phyloP scores from a whole-genome alignment of 441 rosid genomes.

The Bruguiera hainesii region DNA sequence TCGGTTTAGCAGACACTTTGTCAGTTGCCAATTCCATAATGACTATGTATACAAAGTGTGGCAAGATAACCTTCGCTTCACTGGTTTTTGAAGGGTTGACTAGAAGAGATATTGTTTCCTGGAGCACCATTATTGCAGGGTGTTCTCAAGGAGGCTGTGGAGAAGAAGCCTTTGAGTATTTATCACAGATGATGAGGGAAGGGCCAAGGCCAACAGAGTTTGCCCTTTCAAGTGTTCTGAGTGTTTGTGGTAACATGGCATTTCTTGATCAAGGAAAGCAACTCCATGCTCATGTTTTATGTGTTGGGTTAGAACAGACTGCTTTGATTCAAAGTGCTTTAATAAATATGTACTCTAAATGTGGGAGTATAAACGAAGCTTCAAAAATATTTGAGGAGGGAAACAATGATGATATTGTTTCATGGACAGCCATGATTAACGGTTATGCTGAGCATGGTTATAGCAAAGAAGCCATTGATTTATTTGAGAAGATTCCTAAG shows the following conservation, averaged over 20 bases:
- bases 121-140: constrained; percentile 82
- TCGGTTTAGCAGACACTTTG: constrained; percentile 43
- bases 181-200: constrained; percentile 74
- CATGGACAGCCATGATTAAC: constrained; percentile 89
- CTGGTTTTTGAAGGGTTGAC: constrained; percentile 53
- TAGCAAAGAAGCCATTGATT: constrained; percentile 60
- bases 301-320: constrained; percentile 56
- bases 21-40: constrained; percentile 75
- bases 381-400: constrained; percentile 57
- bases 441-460: constrained; percentile 89
- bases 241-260: constrained; percentile 79
- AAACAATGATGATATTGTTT: constrained; percentile 47
- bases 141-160: constrained; percentile 64
- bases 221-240: constrained; percentile 71
- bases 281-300: constrained; percentile 58
- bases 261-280: constrained; percentile 79
- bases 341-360: constrained; percentile 91
- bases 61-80: constrained; percentile 49
- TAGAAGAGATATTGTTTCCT: constrained; percentile 66
- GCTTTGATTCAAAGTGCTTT: constrained; percentile 57
- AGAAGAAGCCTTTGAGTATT: constrained; percentile 60
- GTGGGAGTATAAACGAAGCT: constrained; percentile 76
- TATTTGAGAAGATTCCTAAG: constrained; percentile 58
- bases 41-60: constrained; percentile 75
- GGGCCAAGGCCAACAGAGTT: constrained; percentile 69